Evolutionary conservation across 495 filamentous ascomycete species (phyloP).

Genomic region (Aspergillus saccharolyticus): DNA sequence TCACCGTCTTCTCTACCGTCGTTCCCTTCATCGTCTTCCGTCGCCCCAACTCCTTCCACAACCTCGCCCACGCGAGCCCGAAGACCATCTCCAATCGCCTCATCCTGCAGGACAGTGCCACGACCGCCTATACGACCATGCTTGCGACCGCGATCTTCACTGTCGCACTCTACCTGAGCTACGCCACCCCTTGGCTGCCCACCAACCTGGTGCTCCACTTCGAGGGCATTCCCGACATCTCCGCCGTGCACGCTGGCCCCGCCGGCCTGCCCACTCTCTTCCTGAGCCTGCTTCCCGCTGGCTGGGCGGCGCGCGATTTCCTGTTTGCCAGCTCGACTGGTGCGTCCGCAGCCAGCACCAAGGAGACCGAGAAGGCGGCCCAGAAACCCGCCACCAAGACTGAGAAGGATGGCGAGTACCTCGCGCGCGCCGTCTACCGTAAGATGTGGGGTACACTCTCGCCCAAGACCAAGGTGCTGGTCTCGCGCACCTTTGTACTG

Average conservation of each 20-base stretch:
- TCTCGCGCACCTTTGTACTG: constrained; percentile 58
- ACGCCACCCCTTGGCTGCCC: constrained; percentile 57
- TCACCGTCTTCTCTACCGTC: constrained; percentile 61
- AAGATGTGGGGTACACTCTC: constrained; percentile 51
- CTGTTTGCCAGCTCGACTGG: constrained; percentile 67
- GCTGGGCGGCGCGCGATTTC: constrained; percentile 63
- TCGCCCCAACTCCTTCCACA: constrained; percentile 56
- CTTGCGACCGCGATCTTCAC: constrained; percentile 65
- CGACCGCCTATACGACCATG: constrained; percentile 58
- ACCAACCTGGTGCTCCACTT: constrained; percentile 65
- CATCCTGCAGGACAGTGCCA: constrained; percentile 60
- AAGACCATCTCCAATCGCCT: constrained; percentile 55
- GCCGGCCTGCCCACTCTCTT: constrained; percentile 43
- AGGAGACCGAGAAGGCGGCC: constrained; percentile 50
- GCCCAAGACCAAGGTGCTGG: constrained; percentile 58
- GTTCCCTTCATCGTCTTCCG: constrained; percentile 70
- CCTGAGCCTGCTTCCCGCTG: constrained; percentile 54
- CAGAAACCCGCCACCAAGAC: constrained; percentile 30
- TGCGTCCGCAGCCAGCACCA: constrained; percentile 24
- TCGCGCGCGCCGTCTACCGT: constrained; percentile 50
- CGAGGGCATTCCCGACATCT: constrained; percentile 58
- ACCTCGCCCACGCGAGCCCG: constrained; percentile 42
- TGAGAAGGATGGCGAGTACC: constrained; percentile 54
- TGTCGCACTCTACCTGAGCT: constrained; percentile 57
- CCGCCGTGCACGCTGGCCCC: constrained; percentile 54